Base-by-base conservation (phyloP, 2,329 filamentous ascomycete species). In the Fusarium nodosum region DNA sequence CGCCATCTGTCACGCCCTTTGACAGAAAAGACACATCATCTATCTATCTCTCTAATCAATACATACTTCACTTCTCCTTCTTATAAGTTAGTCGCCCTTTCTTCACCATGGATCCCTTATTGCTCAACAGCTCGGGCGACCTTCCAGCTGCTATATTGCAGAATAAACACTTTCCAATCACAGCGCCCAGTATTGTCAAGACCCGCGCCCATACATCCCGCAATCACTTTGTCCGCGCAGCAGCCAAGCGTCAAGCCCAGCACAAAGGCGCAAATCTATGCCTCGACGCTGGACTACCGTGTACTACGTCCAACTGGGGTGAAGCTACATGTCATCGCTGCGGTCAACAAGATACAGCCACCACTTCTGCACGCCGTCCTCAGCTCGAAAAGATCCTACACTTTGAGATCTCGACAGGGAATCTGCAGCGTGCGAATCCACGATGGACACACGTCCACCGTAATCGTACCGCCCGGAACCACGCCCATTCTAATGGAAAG, bases 181-280 rank as follows among this genome's bases (percentile, higher is more conserved):
- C 47, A 18, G 41, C 36, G 24, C 41, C 58, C 31, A 68, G 55
- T 16, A 24, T 39, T 16, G n/a, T 54, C n/a, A 73, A 57, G 31
- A 56, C 63, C 12, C 53, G 64, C n/a, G 48, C 56, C 13, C 67
- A 72, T 18, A 73, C 66, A 24, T 72, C 73, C 7, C 72, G 68
- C 53, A 77, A 75, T 53, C 74, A 78, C 56, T 68, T 77, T 31
- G 64, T 79, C 57, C 78, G 77, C 56, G 75, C 74, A 46, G 72
- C 73, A 39, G 77, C 77, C 20, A 78, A 78, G 61, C 76, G 74
- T 18, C 72, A 77, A 44, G 73, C 71, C 18, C 69, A 72, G n/a
- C 47, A 46, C 50, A 68, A 60, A 36, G 56, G 65, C 36, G 47
- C 60, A 20, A 56, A 60, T 20, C n/a, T 68, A 20, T 76, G 74